Conservation (phyloP, 345 rosid species). For the Eucalyptus virginea region DNA sequence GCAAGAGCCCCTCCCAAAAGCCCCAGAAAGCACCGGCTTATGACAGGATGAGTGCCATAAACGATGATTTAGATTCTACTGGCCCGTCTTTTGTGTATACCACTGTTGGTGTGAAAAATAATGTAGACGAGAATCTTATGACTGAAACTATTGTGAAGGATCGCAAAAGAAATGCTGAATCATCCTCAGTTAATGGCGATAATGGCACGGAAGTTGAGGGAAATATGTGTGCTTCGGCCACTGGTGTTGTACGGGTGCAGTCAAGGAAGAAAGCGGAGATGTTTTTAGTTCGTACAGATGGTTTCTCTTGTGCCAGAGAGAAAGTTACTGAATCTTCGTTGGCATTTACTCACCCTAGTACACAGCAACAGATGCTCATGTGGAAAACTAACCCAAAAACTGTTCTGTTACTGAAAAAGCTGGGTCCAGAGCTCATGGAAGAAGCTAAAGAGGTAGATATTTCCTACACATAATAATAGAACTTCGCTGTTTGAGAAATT, state of each 20-base stretch:
- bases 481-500: not conserved
- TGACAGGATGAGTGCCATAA: not conserved
- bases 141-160: conserved; percentile 14
- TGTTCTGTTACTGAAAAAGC: conserved; percentile 78
- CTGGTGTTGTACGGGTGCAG: conserved; percentile 96
- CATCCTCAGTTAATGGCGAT: conserved; percentile 31
- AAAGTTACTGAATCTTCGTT: conserved; percentile 90
- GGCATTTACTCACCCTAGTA: conserved; percentile 98
- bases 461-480: not conserved
- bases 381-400: conserved; percentile 96
- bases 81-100: not conserved
- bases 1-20: not conserved
- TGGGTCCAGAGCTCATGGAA: conserved; percentile 88
- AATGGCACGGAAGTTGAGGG: conserved; percentile 64
- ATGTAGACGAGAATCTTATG: conserved; percentile 2
- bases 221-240: conserved; percentile 92
- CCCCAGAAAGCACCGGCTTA: conserved; percentile 8
- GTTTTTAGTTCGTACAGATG: conserved; percentile 95
- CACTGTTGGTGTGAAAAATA: conserved; percentile 12
- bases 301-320: conserved; percentile 91
- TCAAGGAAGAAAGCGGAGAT: conserved; percentile 96
- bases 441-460: conserved; percentile 84
- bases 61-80: not conserved
- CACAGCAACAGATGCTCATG: conserved; percentile 99
- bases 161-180: conserved; percentile 8